These are phyloP conservation scores for Phallus indusiatus DNA, from an alignment of 768 basidiomycete species.

Conservation along the genomic window DNA sequence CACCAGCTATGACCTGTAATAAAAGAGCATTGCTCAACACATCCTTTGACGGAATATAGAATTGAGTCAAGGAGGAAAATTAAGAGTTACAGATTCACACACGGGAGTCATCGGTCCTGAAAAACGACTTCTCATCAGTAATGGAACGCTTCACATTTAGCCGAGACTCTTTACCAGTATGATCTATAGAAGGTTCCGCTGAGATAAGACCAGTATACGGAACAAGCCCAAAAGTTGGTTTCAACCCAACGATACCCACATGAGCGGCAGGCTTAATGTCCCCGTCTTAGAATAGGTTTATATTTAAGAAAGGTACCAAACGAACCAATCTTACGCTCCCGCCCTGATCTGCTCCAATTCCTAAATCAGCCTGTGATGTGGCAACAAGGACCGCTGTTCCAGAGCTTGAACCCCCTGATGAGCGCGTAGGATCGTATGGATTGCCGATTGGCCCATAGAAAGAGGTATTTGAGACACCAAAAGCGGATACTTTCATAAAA, in stretches of 20 bases:
- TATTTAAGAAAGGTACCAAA: background rate
- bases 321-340: constrained; percentile 30
- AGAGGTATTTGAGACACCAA: constrained; percentile 27
- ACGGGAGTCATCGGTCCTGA: constrained; percentile 4
- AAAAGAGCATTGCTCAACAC: constrained; percentile 33
- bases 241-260: constrained; percentile 35
- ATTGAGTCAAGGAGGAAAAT: background rate
- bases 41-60: background rate
- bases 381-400: constrained; percentile 35
- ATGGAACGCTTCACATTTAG: no score
- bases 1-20: constrained; percentile 34
- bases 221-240: constrained; percentile 35
- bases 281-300: background rate
- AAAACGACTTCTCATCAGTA: background rate
- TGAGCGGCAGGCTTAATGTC: constrained; percentile 26
- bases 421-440: constrained; percentile 32
- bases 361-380: constrained; percentile 31
- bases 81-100: background rate
- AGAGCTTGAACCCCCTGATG: constrained; percentile 34
- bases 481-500: constrained; percentile 25
- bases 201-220: constrained; percentile 38
- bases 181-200: constrained; percentile 30
- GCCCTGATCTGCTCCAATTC: constrained; percentile 40
- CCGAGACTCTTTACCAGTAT: constrained; percentile 22
- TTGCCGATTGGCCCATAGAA: constrained; percentile 34